Evolutionary conservation across 1,284 basidiomycete genomes (phyloP), one percentile per base, ranked within the genome.

Genomic region (Microbotryomycetes sp.): DNA sequence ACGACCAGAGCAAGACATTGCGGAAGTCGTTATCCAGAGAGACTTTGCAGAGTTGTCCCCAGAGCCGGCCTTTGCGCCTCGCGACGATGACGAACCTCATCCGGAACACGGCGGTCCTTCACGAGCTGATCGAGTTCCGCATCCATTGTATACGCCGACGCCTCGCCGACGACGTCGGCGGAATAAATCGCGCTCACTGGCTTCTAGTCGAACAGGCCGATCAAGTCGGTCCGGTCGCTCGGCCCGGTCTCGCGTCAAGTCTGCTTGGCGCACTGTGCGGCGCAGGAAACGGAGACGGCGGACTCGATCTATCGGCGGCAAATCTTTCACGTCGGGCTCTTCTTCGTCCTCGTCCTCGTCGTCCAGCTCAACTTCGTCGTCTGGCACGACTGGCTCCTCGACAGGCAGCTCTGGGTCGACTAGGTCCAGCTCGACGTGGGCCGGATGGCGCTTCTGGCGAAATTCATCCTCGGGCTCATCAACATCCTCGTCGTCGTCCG

Each of bases 381-480:
- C 63, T 9, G 59, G 63, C 4, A 65, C 64, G 11, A 58, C 62
- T 21, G 56, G 55, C 30, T 65, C 64, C 0, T 69, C 67, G 18
- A 62, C 61, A 1, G 57, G 45, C 9, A 54, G 52, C n/a, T 16
- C n/a, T 9, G 54, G 61, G 2, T 66, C 66, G 28, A 54, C 52
- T 1, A 56, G 61, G 3, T 68, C 66, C n/a, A 59, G 52, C 24
- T 68, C 66, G 53, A 67, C 66, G 0, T 69, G 69, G 57, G 67
- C 56, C 13, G 64, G 67, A 21, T 72, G 71, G 71, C 62, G 61
- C 16, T 72, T 72, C 60, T 72, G 71, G 71, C 56, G 69, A n/a
- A 65, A 68, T 59, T 65, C 64, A 35, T 64, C 61, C 1, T 64
- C 61, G 5, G 66, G 66, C 0, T 66, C 64, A 0, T 66, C 64